Evolutionary conservation across 768 basidiomycete species (phyloP), one percentile per base, ranked within the genome.

Genomic region (Suillus bovinus): DNA sequence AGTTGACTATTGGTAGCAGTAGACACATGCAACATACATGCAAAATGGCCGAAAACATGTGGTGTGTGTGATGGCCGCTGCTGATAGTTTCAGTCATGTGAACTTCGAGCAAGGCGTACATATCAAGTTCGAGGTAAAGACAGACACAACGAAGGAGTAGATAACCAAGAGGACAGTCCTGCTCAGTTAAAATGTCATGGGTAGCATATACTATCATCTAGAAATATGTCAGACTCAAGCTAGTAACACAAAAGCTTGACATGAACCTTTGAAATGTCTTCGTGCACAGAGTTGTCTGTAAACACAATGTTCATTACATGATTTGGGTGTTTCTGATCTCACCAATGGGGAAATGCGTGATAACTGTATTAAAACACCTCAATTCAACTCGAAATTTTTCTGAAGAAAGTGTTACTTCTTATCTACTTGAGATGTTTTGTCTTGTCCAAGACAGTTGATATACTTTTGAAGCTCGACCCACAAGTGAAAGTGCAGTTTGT

Each of bases 401-500:
- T 33, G 33, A 33, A 33, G 2, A 33, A 33, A 36, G 34, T 0
- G 0, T 29, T 63, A 78, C 75, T 69, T 60, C 11, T 49, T 49
- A 8, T 27, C 27, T 0, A 49, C 47, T 49, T 59, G 27, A 8
- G 57, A 64, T 3, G 39, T 31, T 5, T 58, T 54, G 1, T 49
- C 46, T 5, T 65, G 17, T 2, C 66, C 64, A 7, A 65, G 42
- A 22, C 50, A 59, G 16, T 66, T 63, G 8, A 76, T n/a, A 34
- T 65, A 31, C 4, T 29, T 24, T 53, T 72, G 68, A 16, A 79
- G 34, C 38, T 71, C 63, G 0, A 11, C 47, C 44, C 44, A 46
- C 11, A 46, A 10, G 44, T 78, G 69, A 31, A 68, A 66, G 69
- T 83, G 81, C 16, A 81, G 73, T 2, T 70, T 68, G 65, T 83